Percentiles rank a stretch among this genome's conserved stretches.
Evolutionary conservation across 116 monocot genomes (phyloP).

Genomic region (Phalaenopsis hybrid): DNA sequence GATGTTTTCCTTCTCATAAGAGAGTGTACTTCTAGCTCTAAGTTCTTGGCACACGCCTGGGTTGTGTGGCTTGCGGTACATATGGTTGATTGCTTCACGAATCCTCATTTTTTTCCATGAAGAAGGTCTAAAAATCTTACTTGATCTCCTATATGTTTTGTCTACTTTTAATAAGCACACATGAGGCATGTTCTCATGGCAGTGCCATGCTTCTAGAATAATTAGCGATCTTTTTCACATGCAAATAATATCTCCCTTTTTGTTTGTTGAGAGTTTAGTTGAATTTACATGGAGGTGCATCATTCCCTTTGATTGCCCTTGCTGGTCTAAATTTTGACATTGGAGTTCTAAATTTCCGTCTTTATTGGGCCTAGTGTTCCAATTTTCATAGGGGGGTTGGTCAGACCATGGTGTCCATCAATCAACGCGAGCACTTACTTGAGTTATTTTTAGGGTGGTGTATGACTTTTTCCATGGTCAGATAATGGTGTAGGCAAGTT

Average conservation of each 20-base stretch:
- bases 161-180: neutral
- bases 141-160: neutral
- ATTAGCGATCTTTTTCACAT: neutral
- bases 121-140: neutral
- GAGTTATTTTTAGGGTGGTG: no score
- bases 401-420: neutral
- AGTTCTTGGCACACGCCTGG: neutral
- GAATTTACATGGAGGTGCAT: neutral
- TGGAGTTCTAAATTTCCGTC: neutral
- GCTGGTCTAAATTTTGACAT: neutral
- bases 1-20: no score
- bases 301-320: neutral
- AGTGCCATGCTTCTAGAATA: neutral
- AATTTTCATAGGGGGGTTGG: neutral
- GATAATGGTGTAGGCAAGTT: neutral
- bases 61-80: neutral
- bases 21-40: neutral
- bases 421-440: neutral
- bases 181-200: neutral
- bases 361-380: neutral
- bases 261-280: neutral
- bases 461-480: no score
- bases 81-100: neutral
- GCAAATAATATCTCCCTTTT: neutral
- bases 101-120: neutral